Conservation (phyloP, 1,284 basidiomycete species). For the Retiboletus flavoniger region DNA sequence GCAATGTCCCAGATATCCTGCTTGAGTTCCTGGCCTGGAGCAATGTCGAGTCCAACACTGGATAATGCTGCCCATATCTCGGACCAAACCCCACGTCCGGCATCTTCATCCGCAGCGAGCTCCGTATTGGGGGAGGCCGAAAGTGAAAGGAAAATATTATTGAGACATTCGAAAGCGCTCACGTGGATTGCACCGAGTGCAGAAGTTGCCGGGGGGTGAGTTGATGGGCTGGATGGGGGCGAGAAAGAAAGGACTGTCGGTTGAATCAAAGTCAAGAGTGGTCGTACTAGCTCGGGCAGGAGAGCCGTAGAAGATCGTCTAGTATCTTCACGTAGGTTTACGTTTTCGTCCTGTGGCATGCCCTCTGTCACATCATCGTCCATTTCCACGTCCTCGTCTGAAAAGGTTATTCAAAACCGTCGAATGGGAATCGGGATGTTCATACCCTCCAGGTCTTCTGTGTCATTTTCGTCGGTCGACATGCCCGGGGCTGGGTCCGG, state of each 20-base stretch:
- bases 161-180: slow-evolving; percentile 84
- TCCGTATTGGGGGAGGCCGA: slow-evolving; percentile 45
- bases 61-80: slow-evolving; percentile 56
- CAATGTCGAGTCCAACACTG: slow-evolving; percentile 58
- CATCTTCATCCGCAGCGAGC: slow-evolving; percentile 45
- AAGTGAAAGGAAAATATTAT: slow-evolving; percentile 84
- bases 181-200: slow-evolving; percentile 79
- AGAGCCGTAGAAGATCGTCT: slow-evolving; percentile 35
- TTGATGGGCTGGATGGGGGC: slow-evolving; percentile 63
- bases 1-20: slow-evolving; percentile 70
- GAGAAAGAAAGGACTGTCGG: slow-evolving; percentile 80
- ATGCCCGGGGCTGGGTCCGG: slow-evolving; percentile 61
- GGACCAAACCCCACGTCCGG: slow-evolving; percentile 58
- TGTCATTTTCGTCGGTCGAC: slow-evolving; percentile 37
- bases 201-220: slow-evolving; percentile 84
- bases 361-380: slow-evolving; percentile 40
- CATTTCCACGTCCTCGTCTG: slow-evolving; percentile 31
- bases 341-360: slow-evolving; percentile 31
- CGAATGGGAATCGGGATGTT: neutral
- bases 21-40: slow-evolving; percentile 62
- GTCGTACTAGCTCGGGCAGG: slow-evolving; percentile 52
- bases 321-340: slow-evolving; percentile 18
- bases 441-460: slow-evolving; percentile 39
- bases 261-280: slow-evolving; percentile 65
- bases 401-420: neutral